Evolutionary conservation across 208 protist genomes (phyloP).

Genomic region (Wallacemonas sp.): DNA sequence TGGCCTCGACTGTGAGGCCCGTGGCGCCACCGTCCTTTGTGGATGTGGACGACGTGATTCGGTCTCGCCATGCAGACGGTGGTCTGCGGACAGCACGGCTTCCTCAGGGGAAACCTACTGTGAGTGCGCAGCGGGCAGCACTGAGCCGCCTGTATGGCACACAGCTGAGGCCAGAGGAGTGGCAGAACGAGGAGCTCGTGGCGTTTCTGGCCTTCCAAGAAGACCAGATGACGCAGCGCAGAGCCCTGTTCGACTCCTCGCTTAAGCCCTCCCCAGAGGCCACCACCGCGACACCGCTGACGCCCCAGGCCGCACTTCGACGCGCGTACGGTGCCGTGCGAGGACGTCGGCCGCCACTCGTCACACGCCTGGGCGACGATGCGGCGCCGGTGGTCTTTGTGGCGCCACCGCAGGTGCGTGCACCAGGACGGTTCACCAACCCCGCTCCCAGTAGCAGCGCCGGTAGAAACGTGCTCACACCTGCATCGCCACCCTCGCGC

Average conservation of each 20-base stretch:
- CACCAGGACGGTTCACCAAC: too few relatives aligned
- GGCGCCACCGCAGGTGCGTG: background rate
- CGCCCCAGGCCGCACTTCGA: too few relatives aligned
- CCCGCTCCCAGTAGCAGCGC: background rate
- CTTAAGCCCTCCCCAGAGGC: background rate
- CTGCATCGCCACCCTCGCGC: conserved; percentile 29
- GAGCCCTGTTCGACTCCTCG: background rate
- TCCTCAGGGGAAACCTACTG: too few relatives aligned
- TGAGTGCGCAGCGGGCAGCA: too few relatives aligned
- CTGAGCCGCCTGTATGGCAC: background rate
- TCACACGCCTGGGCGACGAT: too few relatives aligned
- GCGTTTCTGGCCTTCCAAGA: background rate
- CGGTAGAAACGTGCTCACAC: conserved; percentile 22
- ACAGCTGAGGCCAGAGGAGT: background rate
- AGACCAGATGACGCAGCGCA: background rate
- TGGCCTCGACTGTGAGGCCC: too few relatives aligned
- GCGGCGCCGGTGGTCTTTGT: conserved; percentile 3
- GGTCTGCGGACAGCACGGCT: background rate
- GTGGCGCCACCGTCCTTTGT: background rate
- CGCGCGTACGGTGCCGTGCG: too few relatives aligned
- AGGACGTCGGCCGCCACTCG: too few relatives aligned
- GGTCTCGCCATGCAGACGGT: background rate
- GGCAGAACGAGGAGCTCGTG: background rate
- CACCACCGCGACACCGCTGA: too few relatives aligned
- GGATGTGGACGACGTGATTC: background rate